phyloP scores from a whole-genome alignment of 768 basidiomycete species.

The Cystobasidiopsis lactophilus region DNA sequence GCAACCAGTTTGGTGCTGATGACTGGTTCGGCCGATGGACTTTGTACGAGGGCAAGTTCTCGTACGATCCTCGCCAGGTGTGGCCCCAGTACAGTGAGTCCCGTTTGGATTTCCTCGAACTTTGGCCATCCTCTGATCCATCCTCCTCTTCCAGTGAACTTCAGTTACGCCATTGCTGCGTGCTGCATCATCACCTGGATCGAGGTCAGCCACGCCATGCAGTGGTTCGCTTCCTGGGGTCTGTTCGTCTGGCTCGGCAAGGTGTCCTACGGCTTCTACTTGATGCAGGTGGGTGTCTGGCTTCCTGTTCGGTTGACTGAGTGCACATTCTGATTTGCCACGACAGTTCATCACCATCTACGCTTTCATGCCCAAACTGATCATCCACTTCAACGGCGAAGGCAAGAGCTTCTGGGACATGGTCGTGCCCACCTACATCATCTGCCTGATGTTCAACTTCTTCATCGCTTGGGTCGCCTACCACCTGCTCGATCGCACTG shows the following conservation, averaged over 20 bases:
- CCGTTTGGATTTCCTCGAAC: too few relatives aligned
- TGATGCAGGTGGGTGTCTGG: too few relatives aligned
- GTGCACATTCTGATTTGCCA: too few relatives aligned
- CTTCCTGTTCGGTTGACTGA: too few relatives aligned
- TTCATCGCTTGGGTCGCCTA: constrained; percentile 21
- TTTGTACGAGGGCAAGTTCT: constrained; percentile 20
- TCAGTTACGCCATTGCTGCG: constrained; percentile 13
- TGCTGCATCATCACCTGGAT: constrained; percentile 20
- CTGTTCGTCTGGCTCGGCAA: constrained; percentile 23
- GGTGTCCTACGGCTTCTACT: constrained; percentile 23
- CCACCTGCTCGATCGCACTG: constrained; percentile 22
- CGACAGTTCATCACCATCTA: constrained; percentile 23
- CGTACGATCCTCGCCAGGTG: constrained; percentile 14
- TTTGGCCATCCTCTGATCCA: too few relatives aligned
- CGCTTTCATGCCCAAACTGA: constrained; percentile 21
- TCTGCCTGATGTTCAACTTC: constrained; percentile 22
- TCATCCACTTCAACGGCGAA: constrained; percentile 18
- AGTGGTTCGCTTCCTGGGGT: constrained; percentile 21
- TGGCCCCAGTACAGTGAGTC: constrained; percentile 25
- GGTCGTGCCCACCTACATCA: constrained; percentile 20
- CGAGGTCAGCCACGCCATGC: constrained; percentile 22
- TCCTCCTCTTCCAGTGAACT: too few relatives aligned
- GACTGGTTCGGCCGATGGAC: constrained; percentile 17
- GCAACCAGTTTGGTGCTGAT: constrained; percentile 19
- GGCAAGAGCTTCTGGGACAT: constrained; percentile 19